These are phyloP conservation scores for Chrysosphaeria jannelii DNA, from an alignment of 2,329 filamentous ascomycete genomes.

Conservation along the genomic window DNA sequence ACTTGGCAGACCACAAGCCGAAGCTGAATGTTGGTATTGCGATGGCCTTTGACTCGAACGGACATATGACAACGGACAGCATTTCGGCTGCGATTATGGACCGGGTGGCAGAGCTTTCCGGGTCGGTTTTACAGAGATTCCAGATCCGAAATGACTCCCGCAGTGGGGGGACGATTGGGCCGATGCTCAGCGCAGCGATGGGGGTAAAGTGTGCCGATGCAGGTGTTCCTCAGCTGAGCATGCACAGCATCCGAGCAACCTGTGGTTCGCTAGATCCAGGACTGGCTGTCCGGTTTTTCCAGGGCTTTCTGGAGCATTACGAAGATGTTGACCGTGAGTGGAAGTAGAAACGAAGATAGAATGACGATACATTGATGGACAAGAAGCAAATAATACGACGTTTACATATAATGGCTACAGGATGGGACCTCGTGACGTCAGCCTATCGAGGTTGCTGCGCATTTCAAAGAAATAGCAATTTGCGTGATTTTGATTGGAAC, in stretches of 20 bases:
- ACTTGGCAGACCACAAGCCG: conserved; percentile 64
- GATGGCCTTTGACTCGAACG: conserved; percentile 59
- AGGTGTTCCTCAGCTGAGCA: conserved; percentile 70
- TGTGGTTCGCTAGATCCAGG: conserved; percentile 68
- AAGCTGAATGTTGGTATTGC: conserved; percentile 67
- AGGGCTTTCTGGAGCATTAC: conserved; percentile 65
- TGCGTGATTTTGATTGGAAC: too few species aligned
- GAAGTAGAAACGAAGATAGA: conserved; percentile 8
- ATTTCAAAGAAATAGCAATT: too few species aligned
- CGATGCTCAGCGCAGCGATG: conserved; percentile 53
- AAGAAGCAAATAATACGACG: too few species aligned
- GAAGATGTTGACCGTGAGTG: conserved; percentile 67
- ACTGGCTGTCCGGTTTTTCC: conserved; percentile 63
- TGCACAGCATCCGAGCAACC: conserved; percentile 79
- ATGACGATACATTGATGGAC: too few species aligned
- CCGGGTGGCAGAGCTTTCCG: conserved; percentile 45
- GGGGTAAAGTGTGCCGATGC: conserved; percentile 66
- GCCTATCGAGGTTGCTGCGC: too few species aligned
- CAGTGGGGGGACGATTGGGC: conserved; percentile 82
- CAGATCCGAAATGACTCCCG: conserved; percentile 83
- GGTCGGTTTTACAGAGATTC: conserved; percentile 51
- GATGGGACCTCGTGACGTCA: too few species aligned
- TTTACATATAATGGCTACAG: too few species aligned
- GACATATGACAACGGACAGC: conserved; percentile 85
- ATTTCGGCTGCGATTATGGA: conserved; percentile 58